Conservation (phyloP, 495 filamentous ascomycete species). For the Aspergillus leporis region DNA sequence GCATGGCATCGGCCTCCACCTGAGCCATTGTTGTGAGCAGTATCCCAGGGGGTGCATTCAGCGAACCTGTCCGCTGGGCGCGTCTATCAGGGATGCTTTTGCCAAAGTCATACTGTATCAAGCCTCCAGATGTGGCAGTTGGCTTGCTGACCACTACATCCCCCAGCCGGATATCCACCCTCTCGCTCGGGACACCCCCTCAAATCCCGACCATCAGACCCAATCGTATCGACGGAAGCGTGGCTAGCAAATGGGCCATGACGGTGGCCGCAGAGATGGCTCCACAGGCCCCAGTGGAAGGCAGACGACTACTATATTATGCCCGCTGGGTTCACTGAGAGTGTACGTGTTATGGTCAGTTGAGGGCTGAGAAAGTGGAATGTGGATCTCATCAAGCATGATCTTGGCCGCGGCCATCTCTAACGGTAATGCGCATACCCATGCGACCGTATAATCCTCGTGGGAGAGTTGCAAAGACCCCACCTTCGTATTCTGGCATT, state of each 20-base stretch:
- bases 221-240: not conserved
- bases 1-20: not conserved
- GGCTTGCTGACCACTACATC: constrained; percentile 8
- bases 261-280: not conserved
- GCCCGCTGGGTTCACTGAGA: not conserved
- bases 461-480: not conserved
- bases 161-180: not conserved
- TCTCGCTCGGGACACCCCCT: not conserved
- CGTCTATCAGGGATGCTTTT: not conserved
- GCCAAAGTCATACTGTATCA: constrained; percentile 9
- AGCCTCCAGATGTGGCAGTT: not conserved
- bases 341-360: constrained; percentile 3
- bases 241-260: not conserved
- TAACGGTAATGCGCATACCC: constrained; percentile 6
- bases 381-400: constrained; percentile 7
- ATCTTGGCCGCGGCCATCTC: constrained; percentile 5
- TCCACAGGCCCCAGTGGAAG: constrained; percentile 4
- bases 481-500: no score
- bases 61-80: not conserved
- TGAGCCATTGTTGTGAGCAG: not conserved
- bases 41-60: not conserved
- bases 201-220: constrained; percentile 2
- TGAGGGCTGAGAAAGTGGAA: not conserved
- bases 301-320: constrained; percentile 7
- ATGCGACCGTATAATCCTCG: constrained; percentile 6